Evolutionary conservation across 768 basidiomycete genomes (phyloP), one percentile per base, ranked within the genome.

Genomic region (Leccinum subgranulosum): DNA sequence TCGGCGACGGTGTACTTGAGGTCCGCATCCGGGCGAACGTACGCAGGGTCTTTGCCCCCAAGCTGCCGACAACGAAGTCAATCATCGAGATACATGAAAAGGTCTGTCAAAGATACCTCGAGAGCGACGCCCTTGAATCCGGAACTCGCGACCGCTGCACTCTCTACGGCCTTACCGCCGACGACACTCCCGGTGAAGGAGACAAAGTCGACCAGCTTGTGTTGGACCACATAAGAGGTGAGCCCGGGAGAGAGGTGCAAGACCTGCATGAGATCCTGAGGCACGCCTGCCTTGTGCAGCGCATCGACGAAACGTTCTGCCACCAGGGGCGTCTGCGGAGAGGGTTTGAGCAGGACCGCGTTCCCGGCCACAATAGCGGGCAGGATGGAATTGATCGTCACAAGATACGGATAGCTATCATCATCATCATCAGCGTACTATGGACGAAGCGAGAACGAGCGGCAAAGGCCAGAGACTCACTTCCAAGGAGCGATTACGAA

Each of bases 1-100:
- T 98, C 88, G 23, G 84, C 81, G 12, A 85, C 87, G 0, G 94
- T 88, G 65, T 89, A 98, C 11, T 84, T 82, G 1, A 97, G 66
- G 73, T 97, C 85, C 0, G 90, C 93, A 70, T 98, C 96, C 2
- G 82, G 74, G 23, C 94, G 78, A 6, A 99, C 94, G 67, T 98
- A 99, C 2, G 96, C 97, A 3, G 97, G 94, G 67, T 99, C 97
- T 73, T 99, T 98, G 1, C 97, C 97, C 2, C 97, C 97, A 15
- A 99, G 84, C 90, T 93, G 61, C 19, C 29, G 41, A 27, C n/a
- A 5, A 41, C 4, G 9, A 53, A 51, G 51, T 67, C n/a, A 65
- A 21, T 19, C 34, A 41, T 21, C 21, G 10, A 12, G 9, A 33
- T 49, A 39, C 27, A 5, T 28, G 17, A 21, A 0, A 27, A 17